These are phyloP conservation scores for Phytophthora pseudosyringae DNA, from an alignment of 352 stramenopile species.

Conservation along the genomic window DNA sequence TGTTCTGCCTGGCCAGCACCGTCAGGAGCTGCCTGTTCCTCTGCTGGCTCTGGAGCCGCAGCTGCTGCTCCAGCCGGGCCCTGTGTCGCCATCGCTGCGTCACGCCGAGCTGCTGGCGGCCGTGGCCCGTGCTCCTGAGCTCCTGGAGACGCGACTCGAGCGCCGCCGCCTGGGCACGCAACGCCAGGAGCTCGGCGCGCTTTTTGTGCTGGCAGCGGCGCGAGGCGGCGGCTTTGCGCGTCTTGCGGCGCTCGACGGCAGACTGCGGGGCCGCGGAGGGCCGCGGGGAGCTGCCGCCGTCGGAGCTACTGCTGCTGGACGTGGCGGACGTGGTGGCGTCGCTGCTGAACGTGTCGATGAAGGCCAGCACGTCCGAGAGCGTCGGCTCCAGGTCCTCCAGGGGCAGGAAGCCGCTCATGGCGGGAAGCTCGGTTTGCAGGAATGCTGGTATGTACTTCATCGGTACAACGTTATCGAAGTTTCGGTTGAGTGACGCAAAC, in stretches of 20 bases:
- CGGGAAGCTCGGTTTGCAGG: background rate
- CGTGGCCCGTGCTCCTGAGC: constrained; percentile 9
- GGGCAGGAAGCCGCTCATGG: constrained; percentile 24
- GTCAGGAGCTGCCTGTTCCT: constrained; percentile 16
- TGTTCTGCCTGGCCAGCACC: constrained; percentile 21
- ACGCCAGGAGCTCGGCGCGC: constrained; percentile 23
- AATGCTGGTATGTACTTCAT: constrained; percentile 9
- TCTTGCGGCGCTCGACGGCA: constrained; percentile 22
- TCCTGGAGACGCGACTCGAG: constrained; percentile 18
- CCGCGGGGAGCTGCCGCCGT: constrained; percentile 3
- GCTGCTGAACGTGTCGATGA: constrained; percentile 36
- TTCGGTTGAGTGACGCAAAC: background rate
- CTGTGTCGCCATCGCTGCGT: constrained; percentile 19
- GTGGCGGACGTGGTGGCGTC: constrained; percentile 5
- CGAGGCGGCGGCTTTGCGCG: constrained; percentile 31
- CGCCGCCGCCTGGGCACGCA: constrained; percentile 23
- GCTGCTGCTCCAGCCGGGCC: constrained; percentile 17
- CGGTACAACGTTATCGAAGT: too few relatives aligned
- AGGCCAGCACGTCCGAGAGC: constrained; percentile 33
- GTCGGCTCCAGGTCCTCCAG: constrained; percentile 36
- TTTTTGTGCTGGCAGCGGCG: constrained; percentile 38
- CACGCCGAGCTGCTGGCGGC: constrained; percentile 8
- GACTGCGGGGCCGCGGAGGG: background rate
- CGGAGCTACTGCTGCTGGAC: constrained; percentile 14
- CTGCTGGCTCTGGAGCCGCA: constrained; percentile 19